phyloP scores from a whole-genome alignment of 495 filamentous ascomycete species.

The Penicillium cataractarum region DNA sequence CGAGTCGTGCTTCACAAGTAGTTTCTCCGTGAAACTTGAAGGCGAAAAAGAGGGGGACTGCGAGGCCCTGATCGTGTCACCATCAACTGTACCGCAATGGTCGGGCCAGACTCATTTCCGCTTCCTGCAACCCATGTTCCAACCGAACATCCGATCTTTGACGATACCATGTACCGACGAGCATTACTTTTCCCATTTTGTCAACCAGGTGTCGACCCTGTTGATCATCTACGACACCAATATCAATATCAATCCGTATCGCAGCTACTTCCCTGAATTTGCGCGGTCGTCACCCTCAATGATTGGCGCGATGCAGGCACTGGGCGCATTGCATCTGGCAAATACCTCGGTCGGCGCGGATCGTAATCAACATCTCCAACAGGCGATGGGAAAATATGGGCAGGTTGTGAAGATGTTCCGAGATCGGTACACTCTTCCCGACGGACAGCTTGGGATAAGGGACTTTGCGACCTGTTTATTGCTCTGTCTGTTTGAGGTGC shows the following conservation, averaged over 20 bases:
- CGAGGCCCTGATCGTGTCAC: slow-evolving; percentile 30
- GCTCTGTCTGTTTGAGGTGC: slow-evolving; percentile 46
- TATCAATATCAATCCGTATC: slow-evolving; percentile 43
- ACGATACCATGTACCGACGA: slow-evolving; percentile 35
- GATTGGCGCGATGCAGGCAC: slow-evolving; percentile 48
- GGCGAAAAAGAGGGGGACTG: slow-evolving; percentile 16
- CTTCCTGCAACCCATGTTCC: slow-evolving; percentile 34
- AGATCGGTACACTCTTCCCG: slow-evolving; percentile 32
- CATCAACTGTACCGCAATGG: slow-evolving; percentile 22
- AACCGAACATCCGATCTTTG: slow-evolving; percentile 24
- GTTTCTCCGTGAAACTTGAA: slow-evolving; percentile 20
- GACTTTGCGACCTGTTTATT: slow-evolving; percentile 48
- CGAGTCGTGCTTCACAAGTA: slow-evolving; percentile 16
- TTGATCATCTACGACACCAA: slow-evolving; percentile 45
- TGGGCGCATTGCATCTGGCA: slow-evolving; percentile 47
- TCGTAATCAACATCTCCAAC: slow-evolving; percentile 43
- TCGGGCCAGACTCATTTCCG: slow-evolving; percentile 21
- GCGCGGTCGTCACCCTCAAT: slow-evolving; percentile 43
- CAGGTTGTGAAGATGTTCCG: slow-evolving; percentile 44
- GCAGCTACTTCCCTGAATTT: slow-evolving; percentile 41
- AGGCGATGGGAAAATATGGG: slow-evolving; percentile 48
- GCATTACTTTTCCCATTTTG: slow-evolving; percentile 44
- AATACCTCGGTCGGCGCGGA: slow-evolving; percentile 41
- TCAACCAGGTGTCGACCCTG: slow-evolving; percentile 42
- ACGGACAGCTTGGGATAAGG: slow-evolving; percentile 33